Conservation (phyloP, 768 basidiomycete species). For the Tulasnella sp. region DNA sequence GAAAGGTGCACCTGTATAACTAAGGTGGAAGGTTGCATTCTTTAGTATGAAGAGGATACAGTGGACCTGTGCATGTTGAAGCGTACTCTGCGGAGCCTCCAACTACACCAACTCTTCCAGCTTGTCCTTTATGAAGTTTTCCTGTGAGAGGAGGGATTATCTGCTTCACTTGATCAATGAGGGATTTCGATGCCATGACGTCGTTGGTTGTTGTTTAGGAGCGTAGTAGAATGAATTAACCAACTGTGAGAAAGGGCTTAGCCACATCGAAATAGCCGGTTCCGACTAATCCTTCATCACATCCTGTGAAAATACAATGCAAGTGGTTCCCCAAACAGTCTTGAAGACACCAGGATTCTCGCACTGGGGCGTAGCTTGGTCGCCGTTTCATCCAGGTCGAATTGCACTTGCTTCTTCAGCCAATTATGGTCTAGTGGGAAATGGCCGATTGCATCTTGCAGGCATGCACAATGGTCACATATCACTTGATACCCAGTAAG, state of each 20-base stretch:
- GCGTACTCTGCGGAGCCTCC: slow-evolving; percentile 87
- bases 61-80: slow-evolving; percentile 1
- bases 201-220: background rate
- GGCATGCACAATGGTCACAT: slow-evolving; percentile 27
- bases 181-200: slow-evolving; percentile 30
- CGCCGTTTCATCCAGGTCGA: slow-evolving; percentile 64
- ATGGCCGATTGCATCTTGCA: slow-evolving; percentile 70
- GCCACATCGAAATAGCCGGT: background rate
- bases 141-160: slow-evolving; percentile 86
- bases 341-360: slow-evolving; percentile 72
- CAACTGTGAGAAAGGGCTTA: background rate
- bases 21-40: slow-evolving; percentile 24
- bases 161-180: slow-evolving; percentile 60
- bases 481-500: slow-evolving; percentile 5
- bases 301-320: too few species aligned
- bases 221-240: background rate
- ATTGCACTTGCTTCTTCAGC: slow-evolving; percentile 73
- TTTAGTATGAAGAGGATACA: background rate
- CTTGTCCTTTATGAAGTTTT: slow-evolving; percentile 88
- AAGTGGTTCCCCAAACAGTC: background rate
- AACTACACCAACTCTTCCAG: slow-evolving; percentile 82
- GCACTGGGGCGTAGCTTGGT: slow-evolving; percentile 72
- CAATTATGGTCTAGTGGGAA: slow-evolving; percentile 91
- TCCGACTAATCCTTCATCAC: too few species aligned
- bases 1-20: slow-evolving; percentile 95